Percentiles rank a stretch among this genome's conserved stretches.
Conservation (phyloP, 306 rosid species). For the Arachis hypogaea region DNA sequence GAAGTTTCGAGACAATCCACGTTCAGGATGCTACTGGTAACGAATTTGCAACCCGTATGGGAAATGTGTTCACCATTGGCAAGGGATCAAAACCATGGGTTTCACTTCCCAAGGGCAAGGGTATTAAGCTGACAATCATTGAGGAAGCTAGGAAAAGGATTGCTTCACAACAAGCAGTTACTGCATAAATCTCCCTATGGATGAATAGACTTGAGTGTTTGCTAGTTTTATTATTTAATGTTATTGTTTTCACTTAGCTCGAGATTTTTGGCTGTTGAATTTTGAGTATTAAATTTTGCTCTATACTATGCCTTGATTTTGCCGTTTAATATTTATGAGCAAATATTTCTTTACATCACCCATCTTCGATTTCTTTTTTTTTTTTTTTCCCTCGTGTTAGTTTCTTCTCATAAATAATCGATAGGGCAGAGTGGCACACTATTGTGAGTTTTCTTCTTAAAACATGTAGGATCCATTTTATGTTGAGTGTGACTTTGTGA, state of each 20-base stretch:
- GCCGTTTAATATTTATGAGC: too few species aligned
- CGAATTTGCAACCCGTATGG: conserved; percentile 59
- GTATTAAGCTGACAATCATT: conserved; percentile 63
- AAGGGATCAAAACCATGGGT: conserved; percentile 60
- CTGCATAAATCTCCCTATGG: conserved; percentile 41
- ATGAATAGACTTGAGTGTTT: not conserved
- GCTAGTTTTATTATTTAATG: not conserved
- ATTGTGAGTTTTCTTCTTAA: too few species aligned
- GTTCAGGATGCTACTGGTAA: conserved; percentile 69
- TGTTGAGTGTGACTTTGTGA: too few species aligned
- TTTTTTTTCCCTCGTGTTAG: too few species aligned
- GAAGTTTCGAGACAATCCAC: conserved; percentile 60
- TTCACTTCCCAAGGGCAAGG: conserved; percentile 63
- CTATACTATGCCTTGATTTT: too few species aligned
- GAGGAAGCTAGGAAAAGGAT: conserved; percentile 64
- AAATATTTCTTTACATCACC: too few species aligned
- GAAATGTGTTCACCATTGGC: conserved; percentile 58
- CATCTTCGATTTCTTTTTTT: too few species aligned
- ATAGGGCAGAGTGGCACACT: too few species aligned
- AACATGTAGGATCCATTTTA: too few species aligned
- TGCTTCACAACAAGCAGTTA: conserved; percentile 49
- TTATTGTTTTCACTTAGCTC: not conserved
- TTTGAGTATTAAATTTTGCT: not conserved
- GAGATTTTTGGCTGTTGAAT: not conserved
- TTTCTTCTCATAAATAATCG: too few species aligned